Evolutionary conservation across 2,329 filamentous ascomycete species (phyloP).

Genomic region (Aschersonia sp.): DNA sequence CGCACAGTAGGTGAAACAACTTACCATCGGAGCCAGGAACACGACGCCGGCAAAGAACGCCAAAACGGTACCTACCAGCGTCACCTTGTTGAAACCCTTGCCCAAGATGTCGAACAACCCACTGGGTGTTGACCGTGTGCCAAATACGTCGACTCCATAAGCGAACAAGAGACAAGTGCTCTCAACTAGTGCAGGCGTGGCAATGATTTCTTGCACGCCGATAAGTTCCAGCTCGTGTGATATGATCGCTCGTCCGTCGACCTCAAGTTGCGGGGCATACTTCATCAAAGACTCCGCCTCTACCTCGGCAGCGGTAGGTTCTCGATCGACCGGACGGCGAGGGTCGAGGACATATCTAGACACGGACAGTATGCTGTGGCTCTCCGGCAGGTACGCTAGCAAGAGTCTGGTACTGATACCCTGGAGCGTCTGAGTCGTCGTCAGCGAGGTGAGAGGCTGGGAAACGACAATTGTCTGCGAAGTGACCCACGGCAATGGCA

Average conservation of each 20-base stretch:
- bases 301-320: conserved; percentile 62
- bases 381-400: conserved; percentile 60
- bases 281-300: conserved; percentile 65
- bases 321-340: conserved; percentile 70
- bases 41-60: conserved; percentile 65
- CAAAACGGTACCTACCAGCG: conserved; percentile 69
- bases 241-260: conserved; percentile 68
- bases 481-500: conserved; percentile 56
- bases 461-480: conserved; percentile 72
- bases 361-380: conserved; percentile 63
- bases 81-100: conserved; percentile 83
- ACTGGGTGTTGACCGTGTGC: conserved; percentile 74
- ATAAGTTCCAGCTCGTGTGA: conserved; percentile 73
- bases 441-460: conserved; percentile 62
- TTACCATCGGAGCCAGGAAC: conserved; percentile 73
- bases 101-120: conserved; percentile 84
- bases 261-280: conserved; percentile 65
- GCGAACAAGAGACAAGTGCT: conserved; percentile 85
- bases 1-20: conserved; percentile 17
- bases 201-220: conserved; percentile 58
- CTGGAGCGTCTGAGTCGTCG: conserved; percentile 80
- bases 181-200: conserved; percentile 68
- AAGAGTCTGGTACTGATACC: conserved; percentile 78
- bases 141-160: conserved; percentile 79
- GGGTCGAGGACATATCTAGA: conserved; percentile 71